phyloP scores from a whole-genome alignment of 192 early-diverging fungal genomes.

The Gaertneriomyces semiglobifer region DNA sequence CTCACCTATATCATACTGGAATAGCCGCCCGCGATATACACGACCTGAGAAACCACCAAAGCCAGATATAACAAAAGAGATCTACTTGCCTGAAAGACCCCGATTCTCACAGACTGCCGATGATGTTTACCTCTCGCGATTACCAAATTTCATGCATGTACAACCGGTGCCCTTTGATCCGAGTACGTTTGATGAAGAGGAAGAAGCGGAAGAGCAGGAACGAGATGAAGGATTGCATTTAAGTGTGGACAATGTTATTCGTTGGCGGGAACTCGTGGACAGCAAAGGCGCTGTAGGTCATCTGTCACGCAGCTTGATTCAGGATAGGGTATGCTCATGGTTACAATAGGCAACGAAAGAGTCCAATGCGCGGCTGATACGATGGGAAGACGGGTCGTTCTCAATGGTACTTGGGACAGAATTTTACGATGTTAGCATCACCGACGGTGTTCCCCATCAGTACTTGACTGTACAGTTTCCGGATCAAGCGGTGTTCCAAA shows the following conservation, averaged over 20 bases:
- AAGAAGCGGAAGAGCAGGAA: slow-evolving; percentile 18
- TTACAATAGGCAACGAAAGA: slow-evolving; percentile 45
- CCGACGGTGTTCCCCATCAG: slow-evolving; percentile 51
- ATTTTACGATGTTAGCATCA: slow-evolving; percentile 63
- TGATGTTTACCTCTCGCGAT: slow-evolving; percentile 34
- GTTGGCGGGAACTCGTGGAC: slow-evolving; percentile 61
- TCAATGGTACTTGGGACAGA: slow-evolving; percentile 74
- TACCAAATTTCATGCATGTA: slow-evolving; percentile 68
- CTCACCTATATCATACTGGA: slow-evolving; percentile 1
- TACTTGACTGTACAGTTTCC: slow-evolving; percentile 62
- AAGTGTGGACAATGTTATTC: slow-evolving; percentile 68
- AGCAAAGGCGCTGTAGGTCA: background rate
- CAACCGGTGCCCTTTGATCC: slow-evolving; percentile 65
- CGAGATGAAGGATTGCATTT: slow-evolving; percentile 41
- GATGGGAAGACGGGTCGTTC: slow-evolving; percentile 72
- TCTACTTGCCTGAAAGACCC: slow-evolving; percentile 13
- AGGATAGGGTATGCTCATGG: background rate
- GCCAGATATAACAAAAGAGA: slow-evolving; percentile 7
- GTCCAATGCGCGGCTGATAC: slow-evolving; percentile 71
- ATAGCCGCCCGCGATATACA: background rate
- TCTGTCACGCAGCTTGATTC: background rate
- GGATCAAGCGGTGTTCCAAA: slow-evolving; percentile 59
- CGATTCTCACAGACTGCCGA: slow-evolving; percentile 8
- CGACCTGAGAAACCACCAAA: slow-evolving; percentile 1
- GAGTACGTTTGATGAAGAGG: slow-evolving; percentile 38